Base-by-base conservation (phyloP, 495 filamentous ascomycete species). In the Hypoxylon subgilvum region DNA sequence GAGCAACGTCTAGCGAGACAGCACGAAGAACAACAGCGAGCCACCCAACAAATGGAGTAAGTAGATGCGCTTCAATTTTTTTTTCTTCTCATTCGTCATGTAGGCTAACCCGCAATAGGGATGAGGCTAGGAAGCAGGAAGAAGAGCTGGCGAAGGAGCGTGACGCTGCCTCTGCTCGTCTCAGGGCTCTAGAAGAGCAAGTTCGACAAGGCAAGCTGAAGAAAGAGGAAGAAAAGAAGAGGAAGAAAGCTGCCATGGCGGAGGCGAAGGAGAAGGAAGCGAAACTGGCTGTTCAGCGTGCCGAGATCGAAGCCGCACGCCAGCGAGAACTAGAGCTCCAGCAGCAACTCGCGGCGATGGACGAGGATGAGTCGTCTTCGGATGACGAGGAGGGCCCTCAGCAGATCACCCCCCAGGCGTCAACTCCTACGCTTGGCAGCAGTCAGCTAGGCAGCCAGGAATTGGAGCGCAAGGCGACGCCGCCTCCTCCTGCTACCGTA, bases 161-260 rank as follows among this genome's bases (percentile, higher is more conserved):
- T 40, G 85, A 91, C 57, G 92, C 87, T 36, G 85, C 92, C 39
- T 86, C 88, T 65, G 90, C 88, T 35, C 88, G 91, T 36, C 82
- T 96, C 16, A 87, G 84, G 63, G 93, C 91, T 18, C 81, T 99
- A 21, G 91, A 99, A 67, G 90, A 97, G 68, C 91, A 95, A 69
- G 91, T 97, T 38, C 87, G 87, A 58, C 89, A 91, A 71, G 92
- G 93, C 48, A 97, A 97, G 74, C 75, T 97, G n/a, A 95, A 92
- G 81, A 96, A 94, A 70, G 87, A 92, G 63, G 95, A 97, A 71
- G 95, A 96, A 76, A 96, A 93, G 76, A 86, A 85, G 14, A 86
- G 85, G 62, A 93, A 89, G 76, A 91, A 96, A 71, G 93, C 92
- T 40, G 90, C 92, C 6, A 76, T 90, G 57, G 86, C 87, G 42